Evolutionary conservation across 23 red algal genomes (phyloP).

Genomic region (Porphyridium purpureum): DNA sequence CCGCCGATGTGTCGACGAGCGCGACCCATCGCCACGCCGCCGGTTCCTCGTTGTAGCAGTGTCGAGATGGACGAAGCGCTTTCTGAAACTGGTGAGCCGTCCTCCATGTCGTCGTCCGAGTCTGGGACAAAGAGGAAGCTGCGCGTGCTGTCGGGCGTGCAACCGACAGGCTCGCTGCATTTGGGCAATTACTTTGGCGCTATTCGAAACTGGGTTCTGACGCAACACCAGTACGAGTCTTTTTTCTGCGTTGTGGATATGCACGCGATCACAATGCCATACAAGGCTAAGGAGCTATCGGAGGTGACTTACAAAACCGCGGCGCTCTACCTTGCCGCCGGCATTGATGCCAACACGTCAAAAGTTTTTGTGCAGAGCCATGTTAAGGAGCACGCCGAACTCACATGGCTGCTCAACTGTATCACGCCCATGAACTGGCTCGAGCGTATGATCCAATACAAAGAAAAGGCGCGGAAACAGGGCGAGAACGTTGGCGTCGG

Average conservation of each 20-base stretch:
- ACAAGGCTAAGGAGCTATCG: slow-evolving; percentile 43
- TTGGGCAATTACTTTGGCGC: slow-evolving; percentile 99
- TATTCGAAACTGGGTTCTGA: slow-evolving; percentile 60
- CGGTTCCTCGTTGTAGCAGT: no score
- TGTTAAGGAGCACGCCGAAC: slow-evolving; percentile 81
- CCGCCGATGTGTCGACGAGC: no score
- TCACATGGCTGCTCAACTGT: slow-evolving; percentile 98
- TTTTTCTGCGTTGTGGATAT: slow-evolving; percentile 90
- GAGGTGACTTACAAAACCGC: slow-evolving; percentile 46
- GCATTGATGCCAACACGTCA: slow-evolving; percentile 66
- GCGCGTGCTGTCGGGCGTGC: slow-evolving; percentile 88
- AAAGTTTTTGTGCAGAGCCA: slow-evolving; percentile 92
- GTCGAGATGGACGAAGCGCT: no score
- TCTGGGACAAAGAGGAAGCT: slow-evolving; percentile 11
- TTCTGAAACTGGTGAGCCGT: no score
- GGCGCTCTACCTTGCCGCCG: slow-evolving; percentile 86
- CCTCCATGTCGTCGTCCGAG: background rate
- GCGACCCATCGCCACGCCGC: no score
- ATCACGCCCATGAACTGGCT: slow-evolving; percentile 86
- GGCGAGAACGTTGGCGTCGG: slow-evolving; percentile 70
- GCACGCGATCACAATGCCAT: slow-evolving; percentile 85
- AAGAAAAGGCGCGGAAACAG: slow-evolving; percentile 18
- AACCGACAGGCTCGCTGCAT: slow-evolving; percentile 86
- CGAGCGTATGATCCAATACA: slow-evolving; percentile 78
- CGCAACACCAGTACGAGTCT: slow-evolving; percentile 67